Percentiles rank a stretch among this genome's conserved stretches.
Evolutionary conservation across 768 basidiomycete species (phyloP).

Genomic region (Mycena polygramma): DNA sequence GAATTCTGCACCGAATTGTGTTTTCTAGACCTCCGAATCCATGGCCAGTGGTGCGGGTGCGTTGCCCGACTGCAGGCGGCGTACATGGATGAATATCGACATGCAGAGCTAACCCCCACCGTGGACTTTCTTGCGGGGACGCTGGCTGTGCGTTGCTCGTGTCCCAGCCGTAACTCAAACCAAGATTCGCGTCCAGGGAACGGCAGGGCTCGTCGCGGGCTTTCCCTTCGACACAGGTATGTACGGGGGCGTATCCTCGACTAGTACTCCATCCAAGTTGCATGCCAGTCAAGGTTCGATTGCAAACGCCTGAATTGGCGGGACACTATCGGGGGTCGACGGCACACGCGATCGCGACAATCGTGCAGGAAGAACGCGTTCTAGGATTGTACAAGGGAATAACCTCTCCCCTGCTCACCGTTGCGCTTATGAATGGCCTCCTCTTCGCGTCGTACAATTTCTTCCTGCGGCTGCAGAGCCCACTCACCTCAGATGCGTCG

Average conservation of each 20-base stretch:
- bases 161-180: constrained; percentile 27
- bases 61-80: not conserved
- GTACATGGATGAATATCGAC: not conserved
- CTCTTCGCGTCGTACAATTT: constrained; percentile 90
- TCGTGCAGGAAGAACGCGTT: constrained; percentile 78
- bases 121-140: constrained; percentile 88
- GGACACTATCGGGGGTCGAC: constrained; percentile 70
- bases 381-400: constrained; percentile 82
- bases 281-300: constrained; percentile 79
- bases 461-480: constrained; percentile 77
- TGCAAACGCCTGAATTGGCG: constrained; percentile 75
- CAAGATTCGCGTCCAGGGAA: constrained; percentile 57
- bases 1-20: not conserved
- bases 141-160: constrained; percentile 53
- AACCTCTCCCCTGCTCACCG: constrained; percentile 82
- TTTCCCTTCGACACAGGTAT: constrained; percentile 83
- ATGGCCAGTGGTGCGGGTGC: constrained; percentile 23
- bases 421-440: constrained; percentile 85
- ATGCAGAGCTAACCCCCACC: constrained; percentile 63
- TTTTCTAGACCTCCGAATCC: not conserved
- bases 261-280: not conserved
- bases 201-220: constrained; percentile 75
- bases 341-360: constrained; percentile 73
- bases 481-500: constrained; percentile 65
- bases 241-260: constrained; percentile 3